Evolutionary conservation across 2,329 filamentous ascomycete genomes (phyloP).

Genomic region (Phyllosticta ampelicida): DNA sequence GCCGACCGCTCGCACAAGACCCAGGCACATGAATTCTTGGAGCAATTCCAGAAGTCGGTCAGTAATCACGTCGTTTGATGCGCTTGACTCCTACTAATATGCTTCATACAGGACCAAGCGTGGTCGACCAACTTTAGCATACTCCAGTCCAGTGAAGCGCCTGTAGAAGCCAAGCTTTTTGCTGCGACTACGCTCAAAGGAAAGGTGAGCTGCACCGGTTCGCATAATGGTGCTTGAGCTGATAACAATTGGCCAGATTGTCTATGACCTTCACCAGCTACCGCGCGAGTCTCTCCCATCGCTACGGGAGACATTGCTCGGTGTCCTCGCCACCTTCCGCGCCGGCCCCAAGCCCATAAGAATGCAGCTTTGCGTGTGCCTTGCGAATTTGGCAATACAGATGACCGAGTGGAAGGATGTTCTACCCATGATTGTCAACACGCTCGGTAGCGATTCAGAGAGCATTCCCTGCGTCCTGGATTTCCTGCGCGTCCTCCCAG

Average conservation of each 20-base stretch:
- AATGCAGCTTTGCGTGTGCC: conserved; percentile 86
- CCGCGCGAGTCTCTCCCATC: conserved; percentile 61
- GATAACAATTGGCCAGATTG: conserved; percentile 55
- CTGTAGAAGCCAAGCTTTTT: conserved; percentile 82
- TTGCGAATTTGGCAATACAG: conserved; percentile 90
- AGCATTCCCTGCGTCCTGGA: conserved; percentile 84
- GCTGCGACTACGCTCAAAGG: conserved; percentile 94
- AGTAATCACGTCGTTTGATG: conserved; percentile 20
- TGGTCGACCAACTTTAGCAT: conserved; percentile 85
- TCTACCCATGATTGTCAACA: conserved; percentile 65
- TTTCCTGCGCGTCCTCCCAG: conserved; percentile 90
- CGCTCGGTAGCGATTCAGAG: conserved; percentile 64
- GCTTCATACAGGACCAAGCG: conserved; percentile 58
- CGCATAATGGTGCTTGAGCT: neutral
- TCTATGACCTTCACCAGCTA: conserved; percentile 88
- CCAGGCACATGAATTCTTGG: conserved; percentile 81
- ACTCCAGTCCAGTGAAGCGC: conserved; percentile 63
- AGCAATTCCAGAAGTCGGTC: conserved; percentile 97
- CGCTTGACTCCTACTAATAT: conserved; percentile 16
- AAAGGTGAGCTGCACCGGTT: conserved; percentile 55
- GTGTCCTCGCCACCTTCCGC: conserved; percentile 70
- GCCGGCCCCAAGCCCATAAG: conserved; percentile 66
- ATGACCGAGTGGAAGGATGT: conserved; percentile 96
- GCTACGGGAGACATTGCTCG: conserved; percentile 73
- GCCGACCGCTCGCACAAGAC: conserved; percentile 73